phyloP scores from a whole-genome alignment of 1,284 basidiomycete genomes.

The Melampsora americana region DNA sequence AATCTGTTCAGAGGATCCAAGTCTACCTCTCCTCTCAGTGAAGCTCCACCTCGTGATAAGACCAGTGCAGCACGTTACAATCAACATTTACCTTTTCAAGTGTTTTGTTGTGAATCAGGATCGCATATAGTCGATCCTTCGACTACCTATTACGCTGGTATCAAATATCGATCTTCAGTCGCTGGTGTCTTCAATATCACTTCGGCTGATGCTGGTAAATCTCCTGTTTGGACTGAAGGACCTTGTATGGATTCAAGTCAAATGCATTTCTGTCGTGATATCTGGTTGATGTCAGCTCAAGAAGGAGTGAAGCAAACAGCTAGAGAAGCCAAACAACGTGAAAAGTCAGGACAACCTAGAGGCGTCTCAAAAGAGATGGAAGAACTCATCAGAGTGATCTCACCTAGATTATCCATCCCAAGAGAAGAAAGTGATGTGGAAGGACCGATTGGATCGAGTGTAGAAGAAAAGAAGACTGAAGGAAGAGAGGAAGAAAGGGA shows the following conservation, averaged over 20 bases:
- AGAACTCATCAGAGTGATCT: conserved; percentile 53
- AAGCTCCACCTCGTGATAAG: conserved; percentile 80
- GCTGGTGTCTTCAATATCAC: conserved; percentile 62
- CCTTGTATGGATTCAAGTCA: conserved; percentile 87
- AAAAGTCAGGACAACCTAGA: conserved; percentile 45
- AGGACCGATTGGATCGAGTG: not conserved
- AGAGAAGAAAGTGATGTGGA: not conserved
- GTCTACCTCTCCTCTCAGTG: conserved; percentile 81
- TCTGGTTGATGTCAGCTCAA: conserved; percentile 78
- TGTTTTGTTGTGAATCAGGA: conserved; percentile 93
- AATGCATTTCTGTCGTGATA: conserved; percentile 90
- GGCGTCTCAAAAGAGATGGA: conserved; percentile 51
- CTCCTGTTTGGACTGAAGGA: conserved; percentile 63
- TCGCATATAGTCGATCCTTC: conserved; percentile 89
- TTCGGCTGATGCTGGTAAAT: conserved; percentile 60
- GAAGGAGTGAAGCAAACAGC: conserved; percentile 61
- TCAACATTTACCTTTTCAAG: conserved; percentile 88
- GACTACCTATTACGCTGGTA: conserved; percentile 84
- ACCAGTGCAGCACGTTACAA: conserved; percentile 75
- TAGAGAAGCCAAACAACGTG: conserved; percentile 46
- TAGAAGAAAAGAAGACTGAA: not conserved
- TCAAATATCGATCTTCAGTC: conserved; percentile 72
- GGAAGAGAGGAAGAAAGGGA: not conserved
- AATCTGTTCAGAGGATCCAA: conserved; percentile 93
- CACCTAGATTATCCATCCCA: conserved; percentile 44